Base-by-base conservation (phyloP, 1,284 basidiomycete species). In the Leucoagaricus sp. region DNA sequence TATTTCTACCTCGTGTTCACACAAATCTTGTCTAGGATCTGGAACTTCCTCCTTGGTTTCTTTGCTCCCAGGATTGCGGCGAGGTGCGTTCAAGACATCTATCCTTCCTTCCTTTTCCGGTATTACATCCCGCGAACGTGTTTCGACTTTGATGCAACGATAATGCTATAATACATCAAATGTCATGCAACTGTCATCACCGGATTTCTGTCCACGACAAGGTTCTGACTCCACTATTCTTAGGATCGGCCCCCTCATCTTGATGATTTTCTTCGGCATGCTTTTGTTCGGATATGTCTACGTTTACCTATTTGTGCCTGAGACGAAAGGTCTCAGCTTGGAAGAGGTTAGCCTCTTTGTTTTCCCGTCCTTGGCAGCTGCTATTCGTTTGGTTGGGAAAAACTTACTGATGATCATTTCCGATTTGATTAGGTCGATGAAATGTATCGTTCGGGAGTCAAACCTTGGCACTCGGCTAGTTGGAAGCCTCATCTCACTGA, bases 191-290 rank as follows among this genome's bases (percentile, higher is more conserved):
- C 40, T 17, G n/a, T n/a, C 13, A 13, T 7, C 13, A n/a, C 10
- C 19, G 33, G 47, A 25, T 6, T 17, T 23, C 5, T n/a, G 23
- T 31, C 10, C 34, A 26, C 8, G 26, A 29, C 19, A 13, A 42
- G 45, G 42, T 47, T 23, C 48, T 41, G 10, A 41, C 36, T 28
- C 23, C 21, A 49, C 23, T 13, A 9, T 44, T 54, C 19, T 29
- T 40, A 80, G 78, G 55, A 93, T 91, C 59, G 88, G 90, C 1
- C 87, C 90, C 15, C 77, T 90, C 58, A 91, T 93, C 67, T 74
- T 91, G 46, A 67, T 89, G 59, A 83, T 89, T 65, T 90, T 90
- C 75, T 89, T 85, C 65, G 89, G 89, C 60, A 86, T 88, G 80
- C 77, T 91, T 10, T 65, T 86, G 28, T 85, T 88, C 64, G 89